Conservation (phyloP, 2,329 filamentous ascomycete species). For the Cryoendolithus antarcticus region DNA sequence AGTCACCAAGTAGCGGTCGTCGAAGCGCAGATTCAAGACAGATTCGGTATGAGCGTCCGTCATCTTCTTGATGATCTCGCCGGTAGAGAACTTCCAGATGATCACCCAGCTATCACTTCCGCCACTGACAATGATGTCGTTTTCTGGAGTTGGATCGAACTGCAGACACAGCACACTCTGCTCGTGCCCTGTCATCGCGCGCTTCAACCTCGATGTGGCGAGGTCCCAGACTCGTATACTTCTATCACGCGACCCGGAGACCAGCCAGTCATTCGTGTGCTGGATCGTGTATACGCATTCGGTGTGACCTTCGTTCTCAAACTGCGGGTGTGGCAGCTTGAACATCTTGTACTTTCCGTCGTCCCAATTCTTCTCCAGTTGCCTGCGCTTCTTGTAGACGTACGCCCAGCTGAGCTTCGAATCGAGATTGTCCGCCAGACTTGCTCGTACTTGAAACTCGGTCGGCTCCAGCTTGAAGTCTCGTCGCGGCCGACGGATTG, state of each 20-base stretch:
- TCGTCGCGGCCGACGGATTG: no score
- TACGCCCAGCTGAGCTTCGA: constrained; percentile 81
- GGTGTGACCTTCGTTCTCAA: constrained; percentile 69
- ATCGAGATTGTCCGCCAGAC: constrained; percentile 20
- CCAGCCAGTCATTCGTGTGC: constrained; percentile 71
- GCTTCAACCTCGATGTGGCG: constrained; percentile 62
- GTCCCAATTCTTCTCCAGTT: constrained; percentile 85
- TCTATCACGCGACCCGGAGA: constrained; percentile 84
- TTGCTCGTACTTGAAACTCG: constrained; percentile 1
- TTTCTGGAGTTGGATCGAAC: constrained; percentile 75
- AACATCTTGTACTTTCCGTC: constrained; percentile 73
- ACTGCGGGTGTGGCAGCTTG: constrained; percentile 72
- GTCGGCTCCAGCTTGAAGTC: constrained; percentile 5
- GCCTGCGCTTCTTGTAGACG: constrained; percentile 75
- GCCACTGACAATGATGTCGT: constrained; percentile 89
- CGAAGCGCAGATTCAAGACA: constrained; percentile 85
- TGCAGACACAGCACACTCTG: constrained; percentile 91
- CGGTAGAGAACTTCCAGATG: constrained; percentile 87
- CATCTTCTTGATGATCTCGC: constrained; percentile 65
- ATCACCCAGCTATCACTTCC: constrained; percentile 88
- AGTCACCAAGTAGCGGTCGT: constrained; percentile 81
- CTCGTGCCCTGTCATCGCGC: constrained; percentile 59
- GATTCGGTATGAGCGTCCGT: constrained; percentile 73
- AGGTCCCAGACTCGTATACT: constrained; percentile 86
- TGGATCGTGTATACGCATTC: constrained; percentile 96